Evolutionary conservation across 306 rosid genomes (phyloP).

Genomic region (Cucumis melo): DNA sequence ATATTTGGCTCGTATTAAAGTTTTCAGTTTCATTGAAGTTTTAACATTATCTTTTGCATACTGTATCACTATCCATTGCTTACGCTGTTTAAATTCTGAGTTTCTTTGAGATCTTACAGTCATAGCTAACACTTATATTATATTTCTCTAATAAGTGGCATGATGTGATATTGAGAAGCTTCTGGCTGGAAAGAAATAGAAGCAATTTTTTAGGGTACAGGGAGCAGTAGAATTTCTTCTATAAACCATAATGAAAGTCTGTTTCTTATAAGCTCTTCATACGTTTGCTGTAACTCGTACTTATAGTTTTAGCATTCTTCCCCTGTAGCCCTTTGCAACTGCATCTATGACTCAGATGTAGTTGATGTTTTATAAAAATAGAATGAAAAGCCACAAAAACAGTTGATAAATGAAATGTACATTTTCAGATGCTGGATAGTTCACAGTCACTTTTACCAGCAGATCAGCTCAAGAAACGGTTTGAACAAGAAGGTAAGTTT

Average conservation of each 20-base stretch:
- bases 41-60: background rate
- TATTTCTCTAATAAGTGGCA: background rate
- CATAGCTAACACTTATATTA: background rate
- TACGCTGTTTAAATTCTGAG: background rate
- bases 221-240: background rate
- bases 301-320: background rate
- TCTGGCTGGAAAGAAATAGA: background rate
- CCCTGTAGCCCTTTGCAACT: background rate
- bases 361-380: background rate
- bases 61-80: background rate
- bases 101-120: background rate
- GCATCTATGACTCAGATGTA: background rate
- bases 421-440: slow-evolving; percentile 57
- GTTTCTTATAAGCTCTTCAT: background rate
- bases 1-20: background rate
- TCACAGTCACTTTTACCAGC: slow-evolving; percentile 56
- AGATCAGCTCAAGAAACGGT: slow-evolving; percentile 58
- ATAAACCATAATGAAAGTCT: background rate
- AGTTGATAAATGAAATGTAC: background rate
- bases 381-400: background rate
- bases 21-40: background rate
- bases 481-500: slow-evolving; percentile 47
- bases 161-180: background rate
- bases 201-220: background rate
- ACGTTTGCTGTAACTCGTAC: background rate